Conservation (phyloP, 2,329 filamentous ascomycete species). For the Sporothrix globosa region DNA sequence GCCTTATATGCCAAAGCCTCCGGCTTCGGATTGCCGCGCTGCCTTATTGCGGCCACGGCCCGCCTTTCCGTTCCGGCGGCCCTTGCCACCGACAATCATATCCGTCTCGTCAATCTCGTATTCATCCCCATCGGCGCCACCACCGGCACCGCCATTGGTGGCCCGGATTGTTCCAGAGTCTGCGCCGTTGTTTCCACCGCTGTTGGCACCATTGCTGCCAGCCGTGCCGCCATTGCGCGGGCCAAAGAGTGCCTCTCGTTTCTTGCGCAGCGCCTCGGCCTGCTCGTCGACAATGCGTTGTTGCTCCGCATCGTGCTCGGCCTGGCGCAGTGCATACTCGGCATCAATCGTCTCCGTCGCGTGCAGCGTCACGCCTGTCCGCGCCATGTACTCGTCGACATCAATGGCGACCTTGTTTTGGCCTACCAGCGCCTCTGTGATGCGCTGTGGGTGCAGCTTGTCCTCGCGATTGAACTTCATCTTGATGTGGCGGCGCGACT, state of each 20-base stretch:
- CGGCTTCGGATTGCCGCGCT: conserved; percentile 29
- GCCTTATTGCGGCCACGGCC: conserved; percentile 15
- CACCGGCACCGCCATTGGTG: background rate
- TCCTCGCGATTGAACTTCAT: conserved; percentile 83
- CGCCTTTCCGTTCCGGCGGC: conserved; percentile 18
- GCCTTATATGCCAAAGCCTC: conserved; percentile 36
- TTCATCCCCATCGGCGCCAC: conserved; percentile 22
- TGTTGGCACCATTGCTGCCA: conserved; percentile 32
- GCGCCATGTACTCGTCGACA: conserved; percentile 62
- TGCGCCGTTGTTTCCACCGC: background rate
- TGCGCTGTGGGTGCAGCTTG: conserved; percentile 62
- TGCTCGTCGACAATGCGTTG: conserved; percentile 54
- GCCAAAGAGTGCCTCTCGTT: conserved; percentile 54
- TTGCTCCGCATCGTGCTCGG: conserved; percentile 52
- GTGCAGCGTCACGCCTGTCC: conserved; percentile 58
- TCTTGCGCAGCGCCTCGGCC: conserved; percentile 53
- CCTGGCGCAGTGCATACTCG: conserved; percentile 51
- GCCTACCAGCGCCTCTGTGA: conserved; percentile 66
- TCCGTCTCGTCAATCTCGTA: conserved; percentile 39
- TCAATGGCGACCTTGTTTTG: conserved; percentile 62
- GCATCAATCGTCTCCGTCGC: conserved; percentile 59
- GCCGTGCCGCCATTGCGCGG: conserved; percentile 41
- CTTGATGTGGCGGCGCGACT: conserved; percentile 74
- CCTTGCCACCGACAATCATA: conserved; percentile 21
- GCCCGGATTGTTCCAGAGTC: background rate